Evolutionary conservation across 768 basidiomycete genomes (phyloP).

Genomic region (Boletus tomentosulus): DNA sequence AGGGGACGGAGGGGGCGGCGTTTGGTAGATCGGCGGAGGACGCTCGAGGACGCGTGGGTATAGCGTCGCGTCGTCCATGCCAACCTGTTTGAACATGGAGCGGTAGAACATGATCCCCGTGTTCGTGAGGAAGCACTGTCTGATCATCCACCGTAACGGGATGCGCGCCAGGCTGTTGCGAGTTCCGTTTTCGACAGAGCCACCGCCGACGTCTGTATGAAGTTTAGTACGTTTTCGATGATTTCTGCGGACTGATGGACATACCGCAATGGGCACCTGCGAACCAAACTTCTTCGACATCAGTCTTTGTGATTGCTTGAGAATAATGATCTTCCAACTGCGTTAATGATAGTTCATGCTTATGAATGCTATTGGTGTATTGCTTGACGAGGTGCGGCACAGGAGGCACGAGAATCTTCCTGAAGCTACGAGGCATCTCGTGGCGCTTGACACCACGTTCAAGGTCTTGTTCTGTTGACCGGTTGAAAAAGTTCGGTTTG

Average conservation of each 20-base stretch:
- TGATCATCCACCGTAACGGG: constrained; percentile 74
- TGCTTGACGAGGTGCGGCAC: background rate
- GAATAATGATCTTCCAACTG: constrained; percentile 42
- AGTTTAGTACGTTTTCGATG: background rate
- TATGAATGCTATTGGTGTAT: background rate
- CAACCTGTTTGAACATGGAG: constrained; percentile 38
- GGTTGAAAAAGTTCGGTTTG: constrained; percentile 35
- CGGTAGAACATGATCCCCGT: constrained; percentile 57
- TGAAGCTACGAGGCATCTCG: constrained; percentile 41
- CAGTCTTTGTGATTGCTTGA: constrained; percentile 38
- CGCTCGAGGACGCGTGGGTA: constrained; percentile 41
- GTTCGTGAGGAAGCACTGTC: constrained; percentile 54
- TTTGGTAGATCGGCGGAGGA: constrained; percentile 36
- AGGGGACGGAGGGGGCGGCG: constrained; percentile 12
- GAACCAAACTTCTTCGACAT: constrained; percentile 81
- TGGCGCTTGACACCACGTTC: constrained; percentile 46
- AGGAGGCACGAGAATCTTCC: constrained; percentile 14
- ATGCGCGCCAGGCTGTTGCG: constrained; percentile 64
- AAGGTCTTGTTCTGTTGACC: constrained; percentile 38
- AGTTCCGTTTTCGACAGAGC: constrained; percentile 54
- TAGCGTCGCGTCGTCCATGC: constrained; percentile 46
- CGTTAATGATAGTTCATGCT: constrained; percentile 9
- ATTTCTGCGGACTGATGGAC: constrained; percentile 10
- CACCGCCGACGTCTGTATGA: constrained; percentile 69
- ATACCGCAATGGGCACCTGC: constrained; percentile 68